Conservation (phyloP, 148 eudicot species). For the Mesembryanthemum crystallinum region DNA sequence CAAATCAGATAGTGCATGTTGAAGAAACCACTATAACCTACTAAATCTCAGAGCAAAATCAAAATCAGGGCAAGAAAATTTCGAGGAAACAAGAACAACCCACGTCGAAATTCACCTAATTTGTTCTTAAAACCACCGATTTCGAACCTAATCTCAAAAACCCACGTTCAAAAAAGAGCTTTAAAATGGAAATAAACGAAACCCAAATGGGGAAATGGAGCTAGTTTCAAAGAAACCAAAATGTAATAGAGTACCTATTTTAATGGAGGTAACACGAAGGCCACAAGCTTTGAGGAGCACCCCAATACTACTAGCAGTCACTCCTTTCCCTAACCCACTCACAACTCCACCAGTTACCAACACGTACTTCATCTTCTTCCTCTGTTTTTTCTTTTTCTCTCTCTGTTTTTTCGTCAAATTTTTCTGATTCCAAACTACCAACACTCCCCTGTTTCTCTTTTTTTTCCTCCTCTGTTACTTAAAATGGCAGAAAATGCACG, state of each 20-base stretch:
- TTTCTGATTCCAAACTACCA: background rate
- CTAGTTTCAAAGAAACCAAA: background rate
- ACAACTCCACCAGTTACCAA: constrained; percentile 92
- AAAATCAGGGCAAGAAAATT: constrained; percentile 8
- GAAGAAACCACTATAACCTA: background rate
- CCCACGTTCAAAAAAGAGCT: constrained; percentile 7
- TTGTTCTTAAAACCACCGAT: background rate
- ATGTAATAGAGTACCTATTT: constrained; percentile 55
- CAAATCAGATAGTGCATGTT: constrained; percentile 6
- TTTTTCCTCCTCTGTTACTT: background rate
- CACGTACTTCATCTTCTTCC: constrained; percentile 70
- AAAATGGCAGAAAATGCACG: constrained; percentile 6
- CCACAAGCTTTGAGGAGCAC: constrained; percentile 81
- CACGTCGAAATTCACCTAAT: constrained; percentile 9
- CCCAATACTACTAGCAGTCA: constrained; percentile 93
- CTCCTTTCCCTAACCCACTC: constrained; percentile 87
- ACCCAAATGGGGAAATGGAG: background rate
- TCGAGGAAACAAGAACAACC: constrained; percentile 7
- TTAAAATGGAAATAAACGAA: background rate
- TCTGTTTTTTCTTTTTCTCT: background rate
- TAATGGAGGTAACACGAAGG: constrained; percentile 82
- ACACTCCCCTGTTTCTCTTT: background rate
- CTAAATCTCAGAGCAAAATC: background rate
- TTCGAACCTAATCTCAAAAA: constrained; percentile 23
- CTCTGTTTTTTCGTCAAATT: background rate